Conservation (phyloP, 148 eudicot species). For the Agrostemma githago region DNA sequence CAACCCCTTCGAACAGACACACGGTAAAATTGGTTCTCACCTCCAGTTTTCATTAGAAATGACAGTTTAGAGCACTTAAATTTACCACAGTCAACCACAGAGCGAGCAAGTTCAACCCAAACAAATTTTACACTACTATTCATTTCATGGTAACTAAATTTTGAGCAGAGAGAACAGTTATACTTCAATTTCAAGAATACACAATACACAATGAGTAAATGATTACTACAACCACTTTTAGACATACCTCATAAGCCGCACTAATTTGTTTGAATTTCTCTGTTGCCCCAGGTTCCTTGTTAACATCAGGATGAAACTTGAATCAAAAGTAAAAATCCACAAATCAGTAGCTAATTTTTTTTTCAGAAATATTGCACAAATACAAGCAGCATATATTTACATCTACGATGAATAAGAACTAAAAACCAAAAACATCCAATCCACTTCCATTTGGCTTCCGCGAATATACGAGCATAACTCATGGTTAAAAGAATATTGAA, state of each 20-base stretch:
- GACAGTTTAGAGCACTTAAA: no score
- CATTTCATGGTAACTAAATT: not conserved
- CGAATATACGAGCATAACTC: not conserved
- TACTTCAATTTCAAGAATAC: not conserved
- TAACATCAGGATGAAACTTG: slow-evolving; percentile 96
- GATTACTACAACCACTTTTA: not conserved
- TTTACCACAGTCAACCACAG: no score
- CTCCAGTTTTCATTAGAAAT: not conserved
- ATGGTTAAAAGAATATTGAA: not conserved
- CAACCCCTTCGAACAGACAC: not conserved
- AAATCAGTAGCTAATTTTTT: slow-evolving; percentile 19
- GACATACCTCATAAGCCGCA: slow-evolving; percentile 91
- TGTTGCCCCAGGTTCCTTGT: slow-evolving; percentile 96
- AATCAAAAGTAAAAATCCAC: slow-evolving; percentile 23
- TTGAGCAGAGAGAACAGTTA: not conserved
- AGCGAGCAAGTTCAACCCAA: no score
- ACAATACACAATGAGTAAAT: not conserved
- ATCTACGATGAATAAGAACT: not conserved
- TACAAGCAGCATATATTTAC: not conserved
- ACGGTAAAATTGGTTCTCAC: not conserved
- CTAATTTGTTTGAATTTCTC: slow-evolving; percentile 99
- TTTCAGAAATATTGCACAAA: not conserved
- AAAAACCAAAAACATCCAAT: no score
- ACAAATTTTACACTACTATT: not conserved
- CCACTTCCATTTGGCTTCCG: not conserved